Base-by-base conservation (phyloP, 2,329 filamentous ascomycete species). In the Botrytis fabae region DNA sequence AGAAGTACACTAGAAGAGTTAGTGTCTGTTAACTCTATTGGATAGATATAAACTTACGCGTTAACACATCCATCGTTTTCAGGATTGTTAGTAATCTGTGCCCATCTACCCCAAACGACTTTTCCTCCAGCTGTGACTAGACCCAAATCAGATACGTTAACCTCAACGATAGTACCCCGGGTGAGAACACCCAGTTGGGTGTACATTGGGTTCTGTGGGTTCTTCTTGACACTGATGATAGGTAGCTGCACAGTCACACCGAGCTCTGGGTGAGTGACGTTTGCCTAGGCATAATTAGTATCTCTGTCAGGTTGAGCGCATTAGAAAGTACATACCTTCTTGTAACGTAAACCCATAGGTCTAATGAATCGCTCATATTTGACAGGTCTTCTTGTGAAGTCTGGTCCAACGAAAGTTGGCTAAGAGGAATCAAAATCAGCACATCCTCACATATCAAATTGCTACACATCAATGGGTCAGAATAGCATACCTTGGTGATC, bases 91-190 rank as follows among this genome's bases (percentile, higher is more conserved):
- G 78, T 73, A 69, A 93, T 86, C 82, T 94, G 92, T 12, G 92
- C 93, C 84, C 91, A 96, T 77, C 93, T 87, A 78, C 93, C 94
- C 95, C 95, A 98, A 10, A 95, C 93, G 14, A 97, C 93, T 85
- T 98, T 98, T 75, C 96, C 96, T 75, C 90, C 91, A 2, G 95
- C 92, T 4, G 96, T 98, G 25, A 97, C 94, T 75, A 98, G 85
- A 76, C 96, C 96, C 75, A 98, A 84, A 82, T 99, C 96, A 73
- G 89, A 92, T 44, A 98, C 94, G 81, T 99, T 97, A 79, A 98
- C 94, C 83, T 98, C 95, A 80, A 95, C 90, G 75, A 92, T 89
- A 44, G 90, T 95, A 76, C 93, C 93, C 84, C 94, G 94, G 65
- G 93, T 95, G 80, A 98, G 82, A 4, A 97, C 95, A 75, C 95